Conservation (phyloP, 2,329 filamentous ascomycete species). For the Epichloe sylvatica region DNA sequence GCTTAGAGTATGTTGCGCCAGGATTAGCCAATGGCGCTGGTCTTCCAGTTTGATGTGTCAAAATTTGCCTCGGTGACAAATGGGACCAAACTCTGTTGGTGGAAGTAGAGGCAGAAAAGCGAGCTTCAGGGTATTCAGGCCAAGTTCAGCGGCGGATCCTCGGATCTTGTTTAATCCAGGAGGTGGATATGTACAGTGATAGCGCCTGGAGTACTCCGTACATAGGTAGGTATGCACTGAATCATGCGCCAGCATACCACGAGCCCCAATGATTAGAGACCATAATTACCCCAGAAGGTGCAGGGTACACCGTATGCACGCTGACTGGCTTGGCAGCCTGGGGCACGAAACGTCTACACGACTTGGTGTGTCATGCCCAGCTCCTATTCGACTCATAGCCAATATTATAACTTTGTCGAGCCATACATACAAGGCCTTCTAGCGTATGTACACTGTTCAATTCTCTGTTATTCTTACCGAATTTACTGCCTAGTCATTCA, state of each 20-base stretch:
- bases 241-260: no score
- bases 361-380: no score
- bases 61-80: neutral
- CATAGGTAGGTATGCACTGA: no score
- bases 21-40: neutral
- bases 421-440: no score
- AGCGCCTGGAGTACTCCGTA: neutral
- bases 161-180: constrained; percentile 10
- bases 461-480: neutral
- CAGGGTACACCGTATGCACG: no score
- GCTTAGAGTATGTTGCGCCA: neutral
- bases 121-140: neutral
- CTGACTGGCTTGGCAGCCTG: no score
- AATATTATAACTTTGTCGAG: no score
- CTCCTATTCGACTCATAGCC: no score
- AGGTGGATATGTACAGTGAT: no score
- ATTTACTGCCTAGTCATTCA: neutral
- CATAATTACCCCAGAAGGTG: no score
- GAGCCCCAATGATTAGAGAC: no score
- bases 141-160: constrained; percentile 9
- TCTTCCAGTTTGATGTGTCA: neutral
- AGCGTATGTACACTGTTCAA: neutral
- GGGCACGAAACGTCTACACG: no score
- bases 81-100: neutral
- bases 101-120: neutral